Percentiles rank a stretch among this genome's conserved stretches.
Evolutionary conservation across 495 filamentous ascomycete species (phyloP).

Genomic region (Penicillium soppii): DNA sequence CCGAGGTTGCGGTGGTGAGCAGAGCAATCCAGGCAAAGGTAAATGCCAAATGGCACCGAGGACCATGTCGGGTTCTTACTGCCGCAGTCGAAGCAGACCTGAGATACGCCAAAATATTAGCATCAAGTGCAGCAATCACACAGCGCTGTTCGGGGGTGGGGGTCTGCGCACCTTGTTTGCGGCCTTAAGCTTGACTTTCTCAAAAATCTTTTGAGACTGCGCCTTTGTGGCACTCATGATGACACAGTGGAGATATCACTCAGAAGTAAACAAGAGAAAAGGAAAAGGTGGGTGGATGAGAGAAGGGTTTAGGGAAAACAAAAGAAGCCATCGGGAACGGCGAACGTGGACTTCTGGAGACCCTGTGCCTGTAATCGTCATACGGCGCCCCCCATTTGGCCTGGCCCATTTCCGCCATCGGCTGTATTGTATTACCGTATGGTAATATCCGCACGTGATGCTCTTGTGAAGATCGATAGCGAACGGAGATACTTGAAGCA

Average conservation of each 20-base stretch:
- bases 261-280: slow-evolving; percentile 6
- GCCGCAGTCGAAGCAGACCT: slow-evolving; percentile 97
- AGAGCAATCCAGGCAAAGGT: slow-evolving; percentile 96
- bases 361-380: slow-evolving; percentile 11
- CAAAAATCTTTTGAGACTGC: slow-evolving; percentile 94
- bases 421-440: slow-evolving; percentile 15
- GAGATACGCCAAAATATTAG: slow-evolving; percentile 19
- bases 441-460: slow-evolving; percentile 9
- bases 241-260: slow-evolving; percentile 12
- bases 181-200: slow-evolving; percentile 90
- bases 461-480: slow-evolving; percentile 7
- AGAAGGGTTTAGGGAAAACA: slow-evolving; percentile 13
- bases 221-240: slow-evolving; percentile 89
- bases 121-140: slow-evolving; percentile 9
- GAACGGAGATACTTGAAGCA: background rate
- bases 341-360: slow-evolving; percentile 30
- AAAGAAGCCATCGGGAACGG: slow-evolving; percentile 22
- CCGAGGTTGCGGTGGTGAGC: slow-evolving; percentile 88
- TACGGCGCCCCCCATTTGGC: slow-evolving; percentile 5
- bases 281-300: background rate
- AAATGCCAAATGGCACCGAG: slow-evolving; percentile 95
- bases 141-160: slow-evolving; percentile 20
- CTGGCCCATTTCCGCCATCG: background rate
- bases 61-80: slow-evolving; percentile 98
- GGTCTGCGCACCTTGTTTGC: slow-evolving; percentile 79